These are phyloP conservation scores for Alternaria hordeiaustralica DNA, from an alignment of 2,329 filamentous ascomycete species.

Conservation along the genomic window DNA sequence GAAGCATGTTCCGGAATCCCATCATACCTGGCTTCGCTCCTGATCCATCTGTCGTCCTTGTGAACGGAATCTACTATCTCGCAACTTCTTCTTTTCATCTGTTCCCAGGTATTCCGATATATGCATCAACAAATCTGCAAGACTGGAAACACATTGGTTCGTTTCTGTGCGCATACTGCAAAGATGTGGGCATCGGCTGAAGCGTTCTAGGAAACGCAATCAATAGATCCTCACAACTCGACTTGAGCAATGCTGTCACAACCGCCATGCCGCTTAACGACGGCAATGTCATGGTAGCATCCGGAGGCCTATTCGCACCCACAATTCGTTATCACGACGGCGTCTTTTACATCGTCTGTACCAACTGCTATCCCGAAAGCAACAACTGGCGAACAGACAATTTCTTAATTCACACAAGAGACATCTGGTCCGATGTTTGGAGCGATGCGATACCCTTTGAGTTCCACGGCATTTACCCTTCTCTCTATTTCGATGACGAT, in stretches of 20 bases:
- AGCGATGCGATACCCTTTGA: conserved; percentile 3
- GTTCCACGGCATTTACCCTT: not conserved
- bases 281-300: not conserved
- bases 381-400: conserved; percentile 9
- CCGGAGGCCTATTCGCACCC: not conserved
- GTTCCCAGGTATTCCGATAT: conserved; percentile 59
- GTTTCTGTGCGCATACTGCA: not conserved
- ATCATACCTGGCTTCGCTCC: conserved; percentile 57
- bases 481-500: conserved; percentile 26
- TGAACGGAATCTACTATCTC: conserved; percentile 56
- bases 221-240: not conserved
- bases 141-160: conserved; percentile 53
- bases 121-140: conserved; percentile 57
- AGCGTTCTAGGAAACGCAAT: not conserved
- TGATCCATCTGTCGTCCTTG: conserved; percentile 52
- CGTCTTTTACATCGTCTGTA: conserved; percentile 9
- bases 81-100: conserved; percentile 58
- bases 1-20: conserved; percentile 15
- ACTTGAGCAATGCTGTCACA: not conserved
- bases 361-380: not conserved
- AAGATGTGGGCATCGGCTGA: not conserved
- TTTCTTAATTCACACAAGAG: not conserved
- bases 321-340: conserved; percentile 13
- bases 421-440: conserved; percentile 4
- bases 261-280: not conserved